These are phyloP conservation scores for Candida nitratophila DNA, from an alignment of 805 yeast species.

Conservation along the genomic window DNA sequence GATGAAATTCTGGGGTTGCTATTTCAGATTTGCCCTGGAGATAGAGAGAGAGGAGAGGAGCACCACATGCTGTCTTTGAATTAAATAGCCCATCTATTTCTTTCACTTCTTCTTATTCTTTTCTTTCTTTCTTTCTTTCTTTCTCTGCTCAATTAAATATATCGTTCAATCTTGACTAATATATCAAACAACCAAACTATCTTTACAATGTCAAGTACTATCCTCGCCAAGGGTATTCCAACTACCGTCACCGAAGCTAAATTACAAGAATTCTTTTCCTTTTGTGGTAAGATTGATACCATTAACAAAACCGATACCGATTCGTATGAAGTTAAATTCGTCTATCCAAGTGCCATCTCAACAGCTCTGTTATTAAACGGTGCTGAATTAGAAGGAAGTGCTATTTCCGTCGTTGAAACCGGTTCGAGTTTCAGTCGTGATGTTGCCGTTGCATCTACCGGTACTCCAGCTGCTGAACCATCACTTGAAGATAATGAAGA, in stretches of 20 bases:
- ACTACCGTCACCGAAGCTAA: constrained; percentile 40
- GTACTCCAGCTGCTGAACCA: constrained; percentile 5
- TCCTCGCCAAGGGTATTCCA: constrained; percentile 56
- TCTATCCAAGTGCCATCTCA: constrained; percentile 50
- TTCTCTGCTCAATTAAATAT: neutral
- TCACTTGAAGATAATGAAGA: constrained; percentile 30
- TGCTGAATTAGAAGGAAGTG: constrained; percentile 60
- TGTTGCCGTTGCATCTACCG: constrained; percentile 9
- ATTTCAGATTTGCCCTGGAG: neutral
- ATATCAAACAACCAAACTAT: neutral
- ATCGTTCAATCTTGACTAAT: neutral
- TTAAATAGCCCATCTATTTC: too few species aligned
- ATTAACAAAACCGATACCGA: constrained; percentile 25
- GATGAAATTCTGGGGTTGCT: neutral
- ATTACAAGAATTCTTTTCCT: constrained; percentile 60
- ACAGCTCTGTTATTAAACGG: constrained; percentile 72
- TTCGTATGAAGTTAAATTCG: constrained; percentile 46
- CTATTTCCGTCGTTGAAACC: neutral
- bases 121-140: neutral
- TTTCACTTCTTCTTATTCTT: too few species aligned
- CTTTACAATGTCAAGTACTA: constrained; percentile 24
- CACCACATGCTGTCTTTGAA: too few species aligned
- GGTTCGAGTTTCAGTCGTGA: neutral
- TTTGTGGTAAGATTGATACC: constrained; percentile 54
- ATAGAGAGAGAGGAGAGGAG: too few species aligned